A percentile compares a stretch with the other conserved stretches of the same genome.
Conservation (phyloP, 2,329 filamentous ascomycete species). For the Scytalidium lignicola region DNA sequence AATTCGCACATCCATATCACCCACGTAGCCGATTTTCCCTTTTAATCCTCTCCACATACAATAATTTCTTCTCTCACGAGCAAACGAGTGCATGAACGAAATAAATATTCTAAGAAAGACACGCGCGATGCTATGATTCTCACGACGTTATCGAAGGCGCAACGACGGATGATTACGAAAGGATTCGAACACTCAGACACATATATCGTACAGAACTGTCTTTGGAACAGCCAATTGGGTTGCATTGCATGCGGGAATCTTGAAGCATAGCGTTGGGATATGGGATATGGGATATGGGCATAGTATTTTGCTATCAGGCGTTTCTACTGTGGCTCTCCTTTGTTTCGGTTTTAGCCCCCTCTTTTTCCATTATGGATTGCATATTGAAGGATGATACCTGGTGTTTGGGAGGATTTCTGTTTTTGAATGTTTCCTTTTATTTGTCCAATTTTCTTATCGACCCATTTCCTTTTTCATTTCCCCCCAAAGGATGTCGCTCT, state of each 20-base stretch:
- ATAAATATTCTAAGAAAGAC: constrained; percentile 1
- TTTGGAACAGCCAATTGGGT: constrained; percentile 12
- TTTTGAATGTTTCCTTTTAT: constrained; percentile 5
- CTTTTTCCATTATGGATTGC: constrained; percentile 8
- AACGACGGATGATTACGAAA: constrained; percentile 18
- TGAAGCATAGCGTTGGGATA: constrained; percentile 24
- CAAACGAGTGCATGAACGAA: constrained; percentile 13
- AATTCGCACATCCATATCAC: neutral
- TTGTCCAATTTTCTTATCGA: constrained; percentile 5
- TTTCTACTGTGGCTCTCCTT: constrained; percentile 2
- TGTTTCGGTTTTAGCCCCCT: constrained; percentile 3
- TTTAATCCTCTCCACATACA: constrained; percentile 4
- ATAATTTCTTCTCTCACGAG: constrained; percentile 6
- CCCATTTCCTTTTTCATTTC: constrained; percentile 2
- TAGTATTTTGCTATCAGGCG: constrained; percentile 14
- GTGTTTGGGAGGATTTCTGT: constrained; percentile 19
- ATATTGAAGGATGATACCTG: constrained; percentile 26
- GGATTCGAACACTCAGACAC: constrained; percentile 8
- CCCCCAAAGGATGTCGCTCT: constrained; percentile 15
- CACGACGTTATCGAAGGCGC: constrained; percentile 28
- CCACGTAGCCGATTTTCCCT: constrained; percentile 5
- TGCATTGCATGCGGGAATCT: constrained; percentile 23
- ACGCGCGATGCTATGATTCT: constrained; percentile 22
- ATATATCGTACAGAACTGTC: constrained; percentile 8
- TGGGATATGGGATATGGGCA: constrained; percentile 12